Conservation (phyloP, 75 land plant species). For the Gnetum montanum region DNA sequence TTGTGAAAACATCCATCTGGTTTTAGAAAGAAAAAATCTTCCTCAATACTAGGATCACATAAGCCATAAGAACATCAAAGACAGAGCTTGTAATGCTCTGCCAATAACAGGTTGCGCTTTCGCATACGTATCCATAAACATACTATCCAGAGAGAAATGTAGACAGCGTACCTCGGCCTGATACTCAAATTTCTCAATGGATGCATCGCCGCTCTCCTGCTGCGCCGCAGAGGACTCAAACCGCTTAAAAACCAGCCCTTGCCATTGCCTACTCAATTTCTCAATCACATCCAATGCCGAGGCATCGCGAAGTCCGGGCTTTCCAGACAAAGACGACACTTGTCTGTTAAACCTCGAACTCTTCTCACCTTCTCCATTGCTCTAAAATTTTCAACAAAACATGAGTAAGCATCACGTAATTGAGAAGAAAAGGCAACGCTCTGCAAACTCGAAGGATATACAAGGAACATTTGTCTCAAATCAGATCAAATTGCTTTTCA, state of each 20-base stretch:
- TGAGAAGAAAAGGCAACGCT: not conserved
- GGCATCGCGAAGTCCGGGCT: not conserved
- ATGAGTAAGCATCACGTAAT: not conserved
- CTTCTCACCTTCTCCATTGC: not conserved
- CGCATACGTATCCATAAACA: not conserved
- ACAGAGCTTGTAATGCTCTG: not conserved
- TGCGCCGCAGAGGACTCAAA: constrained; percentile 1
- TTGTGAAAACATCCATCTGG: no score
- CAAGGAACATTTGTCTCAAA: not conserved
- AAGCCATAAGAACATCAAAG: not conserved
- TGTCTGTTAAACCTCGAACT: no score
- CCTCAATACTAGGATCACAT: not conserved
- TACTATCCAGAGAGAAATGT: not conserved
- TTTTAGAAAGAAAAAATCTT: not conserved
- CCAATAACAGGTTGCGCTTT: not conserved
- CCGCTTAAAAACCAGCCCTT: constrained; percentile 1
- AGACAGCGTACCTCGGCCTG: constrained; percentile 39
- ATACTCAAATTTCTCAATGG: constrained; percentile 64
- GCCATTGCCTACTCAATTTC: not conserved
- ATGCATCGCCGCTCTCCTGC: not conserved
- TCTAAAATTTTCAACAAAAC: not conserved
- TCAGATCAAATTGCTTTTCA: not conserved
- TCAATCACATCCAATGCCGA: not conserved
- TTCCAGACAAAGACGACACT: no score
- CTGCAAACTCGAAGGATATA: not conserved